phyloP scores from a whole-genome alignment of 345 rosid genomes.

The Populus davidiana region DNA sequence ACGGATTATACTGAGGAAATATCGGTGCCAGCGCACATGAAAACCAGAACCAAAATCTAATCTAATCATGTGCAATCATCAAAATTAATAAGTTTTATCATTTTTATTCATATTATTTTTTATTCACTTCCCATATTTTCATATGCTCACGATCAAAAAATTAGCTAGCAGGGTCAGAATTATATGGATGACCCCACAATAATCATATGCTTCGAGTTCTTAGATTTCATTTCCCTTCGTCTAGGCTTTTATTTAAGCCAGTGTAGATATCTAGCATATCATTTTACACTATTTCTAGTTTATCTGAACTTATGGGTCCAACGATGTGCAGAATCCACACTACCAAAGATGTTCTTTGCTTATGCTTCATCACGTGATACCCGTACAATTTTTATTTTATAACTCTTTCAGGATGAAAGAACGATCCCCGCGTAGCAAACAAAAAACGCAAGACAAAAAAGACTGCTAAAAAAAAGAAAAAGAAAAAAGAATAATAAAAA shows the following conservation, averaged over 20 bases:
- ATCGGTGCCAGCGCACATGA: constrained; percentile 6
- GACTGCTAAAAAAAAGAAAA: neutral
- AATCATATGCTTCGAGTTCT: neutral
- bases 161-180: neutral
- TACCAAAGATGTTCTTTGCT: constrained; percentile 9
- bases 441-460: constrained; percentile 25
- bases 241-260: constrained; percentile 8
- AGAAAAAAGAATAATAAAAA: neutral
- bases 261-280: neutral
- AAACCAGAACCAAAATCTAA: constrained; percentile 11
- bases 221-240: constrained; percentile 2
- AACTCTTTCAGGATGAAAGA: neutral
- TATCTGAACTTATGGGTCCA: constrained; percentile 9
- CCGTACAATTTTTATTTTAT: constrained; percentile 10
- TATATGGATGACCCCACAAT: neutral
- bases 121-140: neutral
- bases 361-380: constrained; percentile 32
- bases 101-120: neutral
- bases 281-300: constrained; percentile 11
- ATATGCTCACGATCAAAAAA: neutral
- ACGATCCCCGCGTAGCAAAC: constrained; percentile 11
- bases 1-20: constrained; percentile 12
- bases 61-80: constrained; percentile 44
- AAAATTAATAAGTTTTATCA: neutral
- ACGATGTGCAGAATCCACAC: constrained; percentile 12